phyloP scores from a whole-genome alignment of 768 basidiomycete species.

The Rhizopogon vesiculosus region DNA sequence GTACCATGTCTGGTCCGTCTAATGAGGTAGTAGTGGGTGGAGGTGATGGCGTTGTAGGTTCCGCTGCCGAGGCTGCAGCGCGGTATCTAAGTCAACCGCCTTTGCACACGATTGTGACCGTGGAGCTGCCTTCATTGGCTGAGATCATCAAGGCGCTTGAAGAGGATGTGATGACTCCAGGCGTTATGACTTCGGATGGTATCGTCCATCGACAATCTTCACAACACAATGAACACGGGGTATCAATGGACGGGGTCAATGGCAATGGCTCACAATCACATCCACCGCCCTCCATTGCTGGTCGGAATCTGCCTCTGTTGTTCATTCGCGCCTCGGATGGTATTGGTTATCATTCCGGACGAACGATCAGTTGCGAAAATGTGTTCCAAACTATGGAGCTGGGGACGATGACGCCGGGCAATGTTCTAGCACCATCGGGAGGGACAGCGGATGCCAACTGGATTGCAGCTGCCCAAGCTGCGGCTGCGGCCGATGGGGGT shows the following conservation, averaged over 20 bases:
- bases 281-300: constrained; percentile 47
- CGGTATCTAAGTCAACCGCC: constrained; percentile 51
- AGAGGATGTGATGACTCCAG: constrained; percentile 55
- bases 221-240: constrained; percentile 33
- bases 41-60: constrained; percentile 15
- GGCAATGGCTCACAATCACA: constrained; percentile 24
- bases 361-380: constrained; percentile 79
- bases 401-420: constrained; percentile 39
- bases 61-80: constrained; percentile 21
- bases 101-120: constrained; percentile 76
- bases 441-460: constrained; percentile 57
- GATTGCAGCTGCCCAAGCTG: constrained; percentile 72
- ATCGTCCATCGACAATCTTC: constrained; percentile 6
- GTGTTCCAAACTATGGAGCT: constrained; percentile 70
- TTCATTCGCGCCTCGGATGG: constrained; percentile 82
- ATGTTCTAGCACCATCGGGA: constrained; percentile 40
- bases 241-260: constrained; percentile 22
- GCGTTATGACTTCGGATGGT: constrained; percentile 29
- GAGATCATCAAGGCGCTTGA: constrained; percentile 79
- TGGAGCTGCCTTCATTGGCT: constrained; percentile 74
- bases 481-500: constrained; percentile 60
- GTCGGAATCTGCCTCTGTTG: constrained; percentile 69
- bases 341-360: constrained; percentile 86
- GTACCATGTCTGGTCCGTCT: constrained; percentile 37
- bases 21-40: constrained; percentile 20